These are phyloP conservation scores for Solanum hybrid DNA, from an alignment of 305 asterid species.

Conservation along the genomic window DNA sequence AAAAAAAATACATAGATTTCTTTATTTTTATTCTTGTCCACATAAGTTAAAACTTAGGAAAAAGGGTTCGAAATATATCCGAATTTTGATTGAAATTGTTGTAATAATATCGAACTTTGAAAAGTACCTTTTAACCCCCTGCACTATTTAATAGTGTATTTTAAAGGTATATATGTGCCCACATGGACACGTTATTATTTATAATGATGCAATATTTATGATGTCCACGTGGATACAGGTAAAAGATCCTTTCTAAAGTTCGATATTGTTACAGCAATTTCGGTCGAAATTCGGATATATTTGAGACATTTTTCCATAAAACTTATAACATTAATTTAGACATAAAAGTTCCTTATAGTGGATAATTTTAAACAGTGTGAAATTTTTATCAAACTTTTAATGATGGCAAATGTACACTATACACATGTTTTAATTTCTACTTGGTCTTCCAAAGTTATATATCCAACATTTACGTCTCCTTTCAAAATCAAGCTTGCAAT, in stretches of 20 bases:
- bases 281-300: too few relatives aligned
- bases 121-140: too few relatives aligned
- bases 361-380: not conserved
- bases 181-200: too few relatives aligned
- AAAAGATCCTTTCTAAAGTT: too few relatives aligned
- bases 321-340: not conserved
- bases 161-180: too few relatives aligned
- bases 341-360: not conserved
- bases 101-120: too few relatives aligned
- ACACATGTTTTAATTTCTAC: not conserved
- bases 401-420: not conserved
- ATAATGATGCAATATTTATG: too few relatives aligned
- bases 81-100: too few relatives aligned
- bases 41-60: not conserved
- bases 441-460: not conserved
- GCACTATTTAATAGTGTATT: too few relatives aligned
- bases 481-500: not conserved
- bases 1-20: not conserved
- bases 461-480: not conserved
- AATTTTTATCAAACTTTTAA: not conserved
- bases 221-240: too few relatives aligned
- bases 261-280: too few relatives aligned
- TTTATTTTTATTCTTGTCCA: not conserved
- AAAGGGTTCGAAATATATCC: too few relatives aligned
- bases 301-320: not conserved